Evolutionary conservation across 1,284 basidiomycete genomes (phyloP).

Genomic region (Sphagnurus paluster): DNA sequence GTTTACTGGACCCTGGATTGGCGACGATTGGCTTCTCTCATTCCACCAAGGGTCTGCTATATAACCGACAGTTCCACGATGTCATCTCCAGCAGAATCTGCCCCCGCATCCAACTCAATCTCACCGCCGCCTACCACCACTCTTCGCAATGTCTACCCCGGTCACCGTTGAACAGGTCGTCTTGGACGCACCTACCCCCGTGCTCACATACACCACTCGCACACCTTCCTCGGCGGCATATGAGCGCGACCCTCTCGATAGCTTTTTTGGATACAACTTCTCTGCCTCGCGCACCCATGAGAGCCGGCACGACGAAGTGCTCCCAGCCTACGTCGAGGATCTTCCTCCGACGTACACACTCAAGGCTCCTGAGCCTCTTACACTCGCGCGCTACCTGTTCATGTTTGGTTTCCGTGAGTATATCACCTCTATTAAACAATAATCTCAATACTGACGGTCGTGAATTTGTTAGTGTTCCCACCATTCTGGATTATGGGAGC

Average conservation of each 20-base stretch:
- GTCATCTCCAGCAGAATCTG: too few species aligned
- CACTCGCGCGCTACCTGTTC: slow-evolving; percentile 23
- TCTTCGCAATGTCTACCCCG: slow-evolving; percentile 14
- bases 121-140: too few species aligned
- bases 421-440: neutral
- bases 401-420: slow-evolving; percentile 25
- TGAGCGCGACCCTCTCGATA: slow-evolving; percentile 12
- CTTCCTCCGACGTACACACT: slow-evolving; percentile 17
- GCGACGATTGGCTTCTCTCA: too few species aligned
- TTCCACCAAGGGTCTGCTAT: too few species aligned
- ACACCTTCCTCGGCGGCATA: slow-evolving; percentile 1
- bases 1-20: too few species aligned
- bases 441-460: neutral
- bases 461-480: slow-evolving; percentile 40
- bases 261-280: slow-evolving; percentile 20
- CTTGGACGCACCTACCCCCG: slow-evolving; percentile 11
- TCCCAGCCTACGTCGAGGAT: slow-evolving; percentile 21
- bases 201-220: too few species aligned
- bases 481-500: too few species aligned
- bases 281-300: slow-evolving; percentile 20
- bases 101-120: too few species aligned
- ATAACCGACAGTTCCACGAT: too few species aligned
- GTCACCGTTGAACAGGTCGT: slow-evolving; percentile 7
- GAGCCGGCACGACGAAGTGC: slow-evolving; percentile 21
- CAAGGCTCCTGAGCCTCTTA: too few species aligned